phyloP scores from a whole-genome alignment of 1,284 basidiomycete genomes.

The Peniophora sp. region DNA sequence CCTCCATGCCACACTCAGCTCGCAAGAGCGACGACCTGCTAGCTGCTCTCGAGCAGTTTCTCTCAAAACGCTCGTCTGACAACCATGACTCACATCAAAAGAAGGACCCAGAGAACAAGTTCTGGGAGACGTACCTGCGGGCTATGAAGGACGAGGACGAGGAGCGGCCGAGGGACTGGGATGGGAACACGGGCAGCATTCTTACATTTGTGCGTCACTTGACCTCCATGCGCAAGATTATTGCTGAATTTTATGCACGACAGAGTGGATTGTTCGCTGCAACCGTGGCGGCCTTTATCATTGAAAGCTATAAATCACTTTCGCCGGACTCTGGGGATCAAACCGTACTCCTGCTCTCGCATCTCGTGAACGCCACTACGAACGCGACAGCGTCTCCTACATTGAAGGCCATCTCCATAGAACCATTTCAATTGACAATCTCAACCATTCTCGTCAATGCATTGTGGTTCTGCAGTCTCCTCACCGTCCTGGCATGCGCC shows the following conservation, averaged over 20 bases:
- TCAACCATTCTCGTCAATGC: neutral
- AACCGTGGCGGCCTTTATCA: conserved; percentile 17
- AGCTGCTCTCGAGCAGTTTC: too few species aligned
- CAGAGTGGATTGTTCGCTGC: conserved; percentile 23
- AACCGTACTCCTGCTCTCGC: conserved; percentile 12
- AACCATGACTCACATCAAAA: too few species aligned
- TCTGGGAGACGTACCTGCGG: too few species aligned
- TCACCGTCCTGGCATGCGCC: neutral
- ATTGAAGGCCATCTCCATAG: too few species aligned
- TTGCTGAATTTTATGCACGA: neutral
- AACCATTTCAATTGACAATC: neutral
- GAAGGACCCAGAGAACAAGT: too few species aligned
- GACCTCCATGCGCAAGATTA: neutral
- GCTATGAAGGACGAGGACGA: neutral
- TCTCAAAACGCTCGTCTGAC: too few species aligned
- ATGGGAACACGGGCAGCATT: conserved; percentile 7
- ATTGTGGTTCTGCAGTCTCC: neutral
- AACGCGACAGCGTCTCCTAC: neutral
- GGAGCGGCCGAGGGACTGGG: conserved; percentile 7
- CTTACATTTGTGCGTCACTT: conserved; percentile 7
- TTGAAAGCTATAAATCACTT: conserved; percentile 16
- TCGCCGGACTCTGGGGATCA: conserved; percentile 9
- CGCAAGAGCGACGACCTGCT: too few species aligned
- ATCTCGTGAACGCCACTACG: conserved; percentile 2
- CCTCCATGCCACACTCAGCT: too few species aligned